Base-by-base conservation (phyloP, 2,329 filamentous ascomycete species). In the Shiraia sp. region DNA sequence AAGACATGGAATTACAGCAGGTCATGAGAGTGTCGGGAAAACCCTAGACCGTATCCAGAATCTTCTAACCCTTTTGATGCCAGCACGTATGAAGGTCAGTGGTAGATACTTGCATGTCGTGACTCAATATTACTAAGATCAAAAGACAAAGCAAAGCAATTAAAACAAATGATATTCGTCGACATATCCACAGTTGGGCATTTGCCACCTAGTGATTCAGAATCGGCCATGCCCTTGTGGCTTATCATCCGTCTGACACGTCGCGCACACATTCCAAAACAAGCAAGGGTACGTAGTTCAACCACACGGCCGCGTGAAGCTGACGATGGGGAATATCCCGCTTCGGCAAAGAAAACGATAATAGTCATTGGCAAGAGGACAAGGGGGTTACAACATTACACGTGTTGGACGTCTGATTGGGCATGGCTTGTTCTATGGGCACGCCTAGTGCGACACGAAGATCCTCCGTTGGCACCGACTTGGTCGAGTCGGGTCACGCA, bases 231-330 rank as follows among this genome's bases (percentile, higher is more conserved):
- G 19, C 19, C 19, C 19, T 22, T 22, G 19, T 22, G 19, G 19
- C 19, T 8, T 5, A 22, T 5, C 17, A 4, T 31, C 32, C 32
- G 32, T 45, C 36, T 43, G 47, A 53, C 56, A 54, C 49, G 48
- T 51, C 42, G 45, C 34, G 31, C 40, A 45, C 36, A 40, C 45
- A 46, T 42, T 40, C 41, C 45, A 29, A 36, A 49, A 45, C 39
- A 47, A 43, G 36, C 39, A 30, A 36, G 40, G 27, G 26, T 40
- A 38, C 43, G 33, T 32, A 37, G 23, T 30, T 30, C 24, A 32
- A 36, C 22, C n/a, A 15, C 27, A 27, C 33, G 17, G 17, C 13
- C n/a, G 16, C 10, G 36, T 15, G 23, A 17, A 26, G 14, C 7
- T 10, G 22, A 29, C 23, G 15, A 16, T 25, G 17, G 22, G 12